Percentiles rank a stretch among this genome's conserved stretches.
Conservation (phyloP, 305 asterid species). For the Fraxinus paxiana region DNA sequence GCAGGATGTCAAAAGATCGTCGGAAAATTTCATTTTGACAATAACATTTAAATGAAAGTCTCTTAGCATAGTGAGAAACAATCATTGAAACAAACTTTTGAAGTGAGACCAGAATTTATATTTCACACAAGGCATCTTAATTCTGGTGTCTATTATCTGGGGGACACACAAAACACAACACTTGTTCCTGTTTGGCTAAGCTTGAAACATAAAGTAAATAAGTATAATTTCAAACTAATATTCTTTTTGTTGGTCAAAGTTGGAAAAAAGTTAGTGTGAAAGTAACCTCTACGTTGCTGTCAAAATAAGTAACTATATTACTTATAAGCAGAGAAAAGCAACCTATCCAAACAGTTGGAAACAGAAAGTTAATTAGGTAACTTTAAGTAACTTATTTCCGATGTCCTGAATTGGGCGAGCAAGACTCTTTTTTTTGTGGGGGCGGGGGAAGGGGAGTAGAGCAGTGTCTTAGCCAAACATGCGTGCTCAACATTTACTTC, state of each 20-base stretch:
- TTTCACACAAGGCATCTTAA: neutral
- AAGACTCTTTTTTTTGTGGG: neutral
- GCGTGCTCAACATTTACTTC: neutral
- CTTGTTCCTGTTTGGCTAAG: neutral
- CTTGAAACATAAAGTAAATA: neutral
- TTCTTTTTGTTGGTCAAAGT: neutral
- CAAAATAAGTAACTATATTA: neutral
- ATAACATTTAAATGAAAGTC: neutral
- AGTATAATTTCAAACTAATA: neutral
- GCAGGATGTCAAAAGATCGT: constrained; percentile 16
- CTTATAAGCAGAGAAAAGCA: neutral
- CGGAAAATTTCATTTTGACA: constrained; percentile 1
- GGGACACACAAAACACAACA: neutral
- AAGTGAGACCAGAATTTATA: neutral
- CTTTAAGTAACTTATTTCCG: neutral
- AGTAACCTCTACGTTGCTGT: neutral
- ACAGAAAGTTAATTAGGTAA: neutral
- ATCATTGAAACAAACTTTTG: neutral
- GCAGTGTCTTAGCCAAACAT: neutral
- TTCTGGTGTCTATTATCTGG: neutral
- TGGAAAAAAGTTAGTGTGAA: neutral
- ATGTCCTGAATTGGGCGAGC: neutral
- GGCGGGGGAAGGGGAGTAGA: neutral
- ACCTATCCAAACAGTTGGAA: neutral
- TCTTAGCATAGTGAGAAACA: neutral